Evolutionary conservation across 2,329 filamentous ascomycete species (phyloP).

Genomic region (Penicillium psychrosexuale): DNA sequence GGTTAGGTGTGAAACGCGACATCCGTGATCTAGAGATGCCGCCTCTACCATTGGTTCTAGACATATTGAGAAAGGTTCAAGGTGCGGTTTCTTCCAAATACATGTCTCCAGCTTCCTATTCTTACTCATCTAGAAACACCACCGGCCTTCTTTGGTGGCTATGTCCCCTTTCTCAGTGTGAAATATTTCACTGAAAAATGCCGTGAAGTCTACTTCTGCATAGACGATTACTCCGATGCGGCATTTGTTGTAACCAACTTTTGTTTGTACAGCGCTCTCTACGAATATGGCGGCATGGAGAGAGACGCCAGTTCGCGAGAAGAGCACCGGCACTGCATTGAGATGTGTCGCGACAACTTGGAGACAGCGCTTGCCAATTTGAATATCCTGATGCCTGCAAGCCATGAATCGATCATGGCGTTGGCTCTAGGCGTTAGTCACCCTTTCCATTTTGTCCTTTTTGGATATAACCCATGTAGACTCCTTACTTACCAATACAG

Average conservation of each 20-base stretch:
- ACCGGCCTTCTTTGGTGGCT: constrained; percentile 24
- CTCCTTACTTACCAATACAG: constrained; percentile 34
- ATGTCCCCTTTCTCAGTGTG: constrained; percentile 34
- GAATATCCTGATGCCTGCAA: constrained; percentile 56
- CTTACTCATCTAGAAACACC: constrained; percentile 19
- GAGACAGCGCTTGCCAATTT: constrained; percentile 48
- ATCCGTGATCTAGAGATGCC: constrained; percentile 38
- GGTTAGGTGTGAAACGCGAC: constrained; percentile 23
- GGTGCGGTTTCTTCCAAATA: constrained; percentile 20
- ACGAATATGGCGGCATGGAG: constrained; percentile 27
- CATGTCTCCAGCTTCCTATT: neutral
- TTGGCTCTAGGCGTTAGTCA: constrained; percentile 56
- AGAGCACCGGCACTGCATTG: constrained; percentile 31
- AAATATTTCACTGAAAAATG: constrained; percentile 39
- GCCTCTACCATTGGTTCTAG: constrained; percentile 34
- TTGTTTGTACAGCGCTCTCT: constrained; percentile 39
- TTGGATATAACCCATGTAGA: neutral
- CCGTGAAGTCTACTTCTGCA: constrained; percentile 44
- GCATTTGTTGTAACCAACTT: constrained; percentile 42
- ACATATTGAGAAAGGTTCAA: constrained; percentile 33
- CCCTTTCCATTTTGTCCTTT: neutral
- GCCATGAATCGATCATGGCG: constrained; percentile 56
- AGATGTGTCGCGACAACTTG: constrained; percentile 44
- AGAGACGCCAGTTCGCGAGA: constrained; percentile 20
- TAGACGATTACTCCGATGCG: constrained; percentile 41